Percentiles rank a stretch among this genome's conserved stretches.
phyloP scores from a whole-genome alignment of 306 rosid genomes.

The Hippophae rhamnoides region DNA sequence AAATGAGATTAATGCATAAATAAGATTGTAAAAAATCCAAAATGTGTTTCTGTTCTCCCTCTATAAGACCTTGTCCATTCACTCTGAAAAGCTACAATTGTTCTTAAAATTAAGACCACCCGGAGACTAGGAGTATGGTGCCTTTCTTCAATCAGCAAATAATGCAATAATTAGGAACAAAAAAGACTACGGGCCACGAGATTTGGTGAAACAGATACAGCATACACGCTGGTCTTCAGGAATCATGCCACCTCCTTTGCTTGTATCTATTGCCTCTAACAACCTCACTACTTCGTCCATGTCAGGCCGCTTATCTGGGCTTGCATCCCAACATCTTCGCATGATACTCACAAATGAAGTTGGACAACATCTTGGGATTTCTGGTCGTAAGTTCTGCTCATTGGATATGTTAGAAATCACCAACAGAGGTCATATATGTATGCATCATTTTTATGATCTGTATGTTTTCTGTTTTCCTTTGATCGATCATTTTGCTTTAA shows the following conservation, averaged over 20 bases:
- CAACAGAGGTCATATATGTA: no score
- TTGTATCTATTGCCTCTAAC: slow-evolving; percentile 71
- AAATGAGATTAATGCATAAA: no score
- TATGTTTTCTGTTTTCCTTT: no score
- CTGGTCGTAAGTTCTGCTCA: slow-evolving; percentile 67
- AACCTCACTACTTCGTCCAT: slow-evolving; percentile 70
- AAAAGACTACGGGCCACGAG: slow-evolving; percentile 52
- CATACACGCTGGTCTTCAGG: slow-evolving; percentile 46
- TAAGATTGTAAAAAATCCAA: no score
- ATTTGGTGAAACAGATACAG: slow-evolving; percentile 54
- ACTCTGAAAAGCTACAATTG: no score
- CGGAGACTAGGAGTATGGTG: no score
- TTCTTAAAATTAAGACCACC: no score
- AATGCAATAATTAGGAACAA: no score
- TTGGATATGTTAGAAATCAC: not conserved
- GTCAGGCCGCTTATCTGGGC: slow-evolving; percentile 66
- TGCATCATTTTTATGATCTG: not conserved
- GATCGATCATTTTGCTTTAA: no score
- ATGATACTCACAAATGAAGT: slow-evolving; percentile 40
- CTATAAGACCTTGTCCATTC: no score
- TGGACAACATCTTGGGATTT: slow-evolving; percentile 77
- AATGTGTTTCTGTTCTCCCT: no score
- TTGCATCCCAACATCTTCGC: slow-evolving; percentile 74
- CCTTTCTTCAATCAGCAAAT: no score
- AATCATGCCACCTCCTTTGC: slow-evolving; percentile 91